Percentiles rank a stretch among this genome's conserved stretches.
These are phyloP conservation scores for Sclerotinia sclerotiorum DNA, from an alignment of 2,329 filamentous ascomycete species.

Conservation along the genomic window DNA sequence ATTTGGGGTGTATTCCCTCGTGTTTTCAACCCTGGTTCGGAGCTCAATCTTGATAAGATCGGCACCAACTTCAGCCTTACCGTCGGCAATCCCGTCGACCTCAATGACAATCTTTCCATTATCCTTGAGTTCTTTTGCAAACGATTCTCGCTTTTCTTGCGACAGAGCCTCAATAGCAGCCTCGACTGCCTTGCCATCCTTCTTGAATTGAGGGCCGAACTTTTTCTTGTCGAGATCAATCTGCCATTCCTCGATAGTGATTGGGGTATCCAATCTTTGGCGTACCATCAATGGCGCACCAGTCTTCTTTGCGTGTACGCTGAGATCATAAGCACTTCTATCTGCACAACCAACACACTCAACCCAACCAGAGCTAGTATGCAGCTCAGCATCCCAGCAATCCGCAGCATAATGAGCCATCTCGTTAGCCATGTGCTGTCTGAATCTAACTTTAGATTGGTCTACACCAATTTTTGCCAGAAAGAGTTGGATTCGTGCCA, in stretches of 20 bases:
- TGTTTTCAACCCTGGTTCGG: conserved; percentile 77
- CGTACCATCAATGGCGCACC: conserved; percentile 82
- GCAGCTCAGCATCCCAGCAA: conserved; percentile 96
- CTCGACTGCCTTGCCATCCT: conserved; percentile 85
- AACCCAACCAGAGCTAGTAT: conserved; percentile 93
- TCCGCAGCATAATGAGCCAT: conserved; percentile 95
- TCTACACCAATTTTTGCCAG: conserved; percentile 86
- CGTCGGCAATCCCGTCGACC: conserved; percentile 64
- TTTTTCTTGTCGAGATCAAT: conserved; percentile 91
- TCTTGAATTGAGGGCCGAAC: conserved; percentile 93
- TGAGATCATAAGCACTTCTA: conserved; percentile 90
- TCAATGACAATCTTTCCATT: conserved; percentile 75
- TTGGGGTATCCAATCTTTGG: conserved; percentile 75
- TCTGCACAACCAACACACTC: conserved; percentile 98
- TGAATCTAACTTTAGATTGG: conserved; percentile 84
- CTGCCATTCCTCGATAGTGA: conserved; percentile 81
- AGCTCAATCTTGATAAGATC: conserved; percentile 84
- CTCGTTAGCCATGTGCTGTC: conserved; percentile 92
- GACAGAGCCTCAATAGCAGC: conserved; percentile 65
- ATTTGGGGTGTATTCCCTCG: conserved; percentile 89
- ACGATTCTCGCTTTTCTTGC: conserved; percentile 78
- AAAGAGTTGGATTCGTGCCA: conserved; percentile 91
- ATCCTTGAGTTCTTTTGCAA: conserved; percentile 70
- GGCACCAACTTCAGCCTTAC: conserved; percentile 75
- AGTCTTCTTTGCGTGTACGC: conserved; percentile 90